phyloP scores from a whole-genome alignment of 805 yeast genomes.

The Middelhovenomyces tepae region DNA sequence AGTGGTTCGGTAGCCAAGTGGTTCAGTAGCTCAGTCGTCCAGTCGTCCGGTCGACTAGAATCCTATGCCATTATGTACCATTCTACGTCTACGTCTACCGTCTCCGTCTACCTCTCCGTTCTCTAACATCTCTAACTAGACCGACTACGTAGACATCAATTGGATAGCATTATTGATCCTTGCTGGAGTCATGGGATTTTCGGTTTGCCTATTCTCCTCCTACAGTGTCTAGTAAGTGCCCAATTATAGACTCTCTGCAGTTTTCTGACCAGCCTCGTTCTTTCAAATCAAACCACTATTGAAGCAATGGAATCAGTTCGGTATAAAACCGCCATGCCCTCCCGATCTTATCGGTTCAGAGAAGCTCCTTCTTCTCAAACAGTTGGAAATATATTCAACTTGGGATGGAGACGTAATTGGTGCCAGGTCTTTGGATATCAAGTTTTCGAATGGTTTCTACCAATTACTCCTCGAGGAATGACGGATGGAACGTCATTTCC shows the following conservation, averaged over 20 bases:
- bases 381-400: constrained; percentile 63
- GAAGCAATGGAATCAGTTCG: constrained; percentile 45
- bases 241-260: no score
- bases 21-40: no score
- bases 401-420: constrained; percentile 62
- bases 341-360: constrained; percentile 30
- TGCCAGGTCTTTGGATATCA: constrained; percentile 60
- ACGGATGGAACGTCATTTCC: constrained; percentile 30
- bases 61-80: no score
- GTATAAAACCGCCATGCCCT: constrained; percentile 28
- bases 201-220: constrained; percentile 47
- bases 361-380: constrained; percentile 36
- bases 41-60: no score
- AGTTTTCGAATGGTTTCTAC: constrained; percentile 65
- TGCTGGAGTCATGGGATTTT: constrained; percentile 43
- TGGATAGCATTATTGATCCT: constrained; percentile 52
- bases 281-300: constrained; percentile 67
- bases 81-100: no score
- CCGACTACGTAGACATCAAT: constrained; percentile 43
- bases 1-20: no score
- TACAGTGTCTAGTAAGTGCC: constrained; percentile 31
- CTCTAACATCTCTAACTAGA: no score
- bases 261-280: constrained; percentile 39
- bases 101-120: no score
- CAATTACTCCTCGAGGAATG: constrained; percentile 39